phyloP scores from a whole-genome alignment of 495 filamentous ascomycete genomes.

The Trichoderma virens region DNA sequence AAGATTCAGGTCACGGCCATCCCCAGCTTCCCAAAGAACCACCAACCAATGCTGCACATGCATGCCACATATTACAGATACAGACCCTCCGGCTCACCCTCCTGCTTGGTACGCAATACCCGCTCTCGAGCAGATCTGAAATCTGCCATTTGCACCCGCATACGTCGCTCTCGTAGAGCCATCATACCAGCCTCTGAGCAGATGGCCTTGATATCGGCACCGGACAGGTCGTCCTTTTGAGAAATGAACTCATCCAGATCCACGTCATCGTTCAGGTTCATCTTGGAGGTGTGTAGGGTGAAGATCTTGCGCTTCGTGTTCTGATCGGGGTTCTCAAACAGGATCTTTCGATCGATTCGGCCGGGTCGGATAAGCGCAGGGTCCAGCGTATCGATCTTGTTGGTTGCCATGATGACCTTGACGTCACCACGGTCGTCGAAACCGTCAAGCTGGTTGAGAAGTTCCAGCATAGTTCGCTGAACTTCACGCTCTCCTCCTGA shows the following conservation, averaged over 20 bases:
- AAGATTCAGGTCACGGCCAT: neutral
- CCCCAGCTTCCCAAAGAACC: neutral
- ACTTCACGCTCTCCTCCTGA: constrained; percentile 97
- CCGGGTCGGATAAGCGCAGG: constrained; percentile 94
- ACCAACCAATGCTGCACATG: neutral
- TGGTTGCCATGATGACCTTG: constrained; percentile 99
- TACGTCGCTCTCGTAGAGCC: constrained; percentile 89
- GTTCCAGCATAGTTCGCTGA: constrained; percentile 96
- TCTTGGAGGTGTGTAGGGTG: constrained; percentile 97
- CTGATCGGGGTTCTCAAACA: constrained; percentile 99
- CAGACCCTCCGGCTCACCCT: constrained; percentile 95
- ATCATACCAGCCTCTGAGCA: constrained; percentile 95
- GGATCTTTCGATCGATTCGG: constrained; percentile 97
- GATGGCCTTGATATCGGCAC: constrained; percentile 98
- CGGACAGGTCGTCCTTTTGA: constrained; percentile 96
- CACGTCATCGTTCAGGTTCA: constrained; percentile 91
- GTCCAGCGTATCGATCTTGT: constrained; percentile 98
- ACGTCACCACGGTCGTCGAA: constrained; percentile 99
- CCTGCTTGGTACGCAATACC: constrained; percentile 97
- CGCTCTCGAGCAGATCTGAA: constrained; percentile 88
- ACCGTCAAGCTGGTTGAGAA: constrained; percentile 96
- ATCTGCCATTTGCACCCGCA: constrained; percentile 98
- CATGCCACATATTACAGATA: constrained; percentile 65
- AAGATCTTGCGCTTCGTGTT: constrained; percentile 99
- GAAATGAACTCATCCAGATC: constrained; percentile 97